Evolutionary conservation across 148 eudicot genomes (phyloP), one percentile per base, ranked within the genome.

Genomic region (Amaranthus hypochondriacus): DNA sequence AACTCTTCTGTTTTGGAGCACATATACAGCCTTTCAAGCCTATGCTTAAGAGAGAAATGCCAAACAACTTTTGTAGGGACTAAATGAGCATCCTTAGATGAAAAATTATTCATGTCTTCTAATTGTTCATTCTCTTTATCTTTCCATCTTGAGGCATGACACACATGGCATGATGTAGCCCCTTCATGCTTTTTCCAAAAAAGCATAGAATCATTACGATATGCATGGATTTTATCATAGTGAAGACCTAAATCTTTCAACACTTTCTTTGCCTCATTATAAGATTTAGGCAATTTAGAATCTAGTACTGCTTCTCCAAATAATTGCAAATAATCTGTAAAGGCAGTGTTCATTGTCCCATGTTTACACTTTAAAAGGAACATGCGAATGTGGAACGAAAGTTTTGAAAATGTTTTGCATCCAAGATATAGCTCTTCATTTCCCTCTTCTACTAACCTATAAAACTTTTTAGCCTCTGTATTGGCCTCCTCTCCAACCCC

Each of bases 171-270:
- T 1, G 65, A 61, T 18, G 65, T 21, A 18, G 65, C 43, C 0
- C 2, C 65, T 21, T 66, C 6, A 66, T 66, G 2, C 21, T 66
- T 39, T 4, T 66, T 66, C 69, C 53, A 68, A 21, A 18, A 68
- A 3, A 68, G 12, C 46, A 68, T 68, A 68, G 58, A 67, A 50
- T 50, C 70, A 52, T 68, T 68, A 18, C 46, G 65, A 61, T 5
- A 55, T 7, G 57, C 57, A 55, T 7, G 4, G 13, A 55, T 42
- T 18, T 68, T 68, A 10, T 68, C 54, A 68, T 68, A 68, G 14
- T 70, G 49, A 70, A 70, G 62, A 3, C 73, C 61, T 2, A 55
- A 39, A 44, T 70, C 61, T 43, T 13, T 55, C 9, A 70, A 48
- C 44, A 70, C 1, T 2, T 55, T 70, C 10, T 13, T 70, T 11